phyloP scores from a whole-genome alignment of 108 stramenopile species.

The Aurantiochytrium sp. region DNA sequence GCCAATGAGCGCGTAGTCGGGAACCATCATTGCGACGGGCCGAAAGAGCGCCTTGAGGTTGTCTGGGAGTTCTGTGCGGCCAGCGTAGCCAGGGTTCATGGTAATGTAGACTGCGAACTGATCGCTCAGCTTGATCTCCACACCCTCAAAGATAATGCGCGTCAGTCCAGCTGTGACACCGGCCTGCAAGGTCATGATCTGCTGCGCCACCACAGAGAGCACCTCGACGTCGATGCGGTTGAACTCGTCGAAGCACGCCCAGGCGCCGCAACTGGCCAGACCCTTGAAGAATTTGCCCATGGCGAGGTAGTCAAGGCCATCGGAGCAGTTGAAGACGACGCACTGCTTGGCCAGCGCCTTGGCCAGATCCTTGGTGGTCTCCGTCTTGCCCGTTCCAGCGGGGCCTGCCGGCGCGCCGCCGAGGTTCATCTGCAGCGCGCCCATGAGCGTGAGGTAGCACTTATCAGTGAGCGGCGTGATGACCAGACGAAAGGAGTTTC shows the following conservation, averaged over 20 bases:
- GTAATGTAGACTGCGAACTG: conserved; percentile 66
- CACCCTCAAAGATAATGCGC: conserved; percentile 53
- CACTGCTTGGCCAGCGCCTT: conserved; percentile 69
- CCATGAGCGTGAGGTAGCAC: conserved; percentile 69
- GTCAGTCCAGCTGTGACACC: conserved; percentile 39
- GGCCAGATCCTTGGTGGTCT: conserved; percentile 64
- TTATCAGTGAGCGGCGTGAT: conserved; percentile 68
- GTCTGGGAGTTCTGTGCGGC: conserved; percentile 50
- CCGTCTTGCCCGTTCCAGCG: conserved; percentile 69
- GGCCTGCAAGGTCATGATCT: conserved; percentile 63
- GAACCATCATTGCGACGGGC: conserved; percentile 73
- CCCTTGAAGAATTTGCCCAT: conserved; percentile 73
- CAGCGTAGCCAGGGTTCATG: conserved; percentile 71
- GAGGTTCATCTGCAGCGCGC: conserved; percentile 63
- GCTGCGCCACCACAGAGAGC: conserved; percentile 66
- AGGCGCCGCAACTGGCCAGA: conserved; percentile 63
- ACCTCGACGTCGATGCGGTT: conserved; percentile 73
- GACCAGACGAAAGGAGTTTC: conserved; percentile 63
- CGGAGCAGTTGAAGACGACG: conserved; percentile 68
- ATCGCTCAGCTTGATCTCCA: conserved; percentile 44
- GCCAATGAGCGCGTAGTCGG: conserved; percentile 68
- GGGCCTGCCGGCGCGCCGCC: conserved; percentile 68
- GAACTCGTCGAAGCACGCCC: conserved; percentile 75
- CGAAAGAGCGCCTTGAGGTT: conserved; percentile 59
- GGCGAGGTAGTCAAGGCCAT: conserved; percentile 67